Evolutionary conservation across 2,329 filamentous ascomycete species (phyloP), one percentile per base, ranked within the genome.

Genomic region (Fusarium globosum): DNA sequence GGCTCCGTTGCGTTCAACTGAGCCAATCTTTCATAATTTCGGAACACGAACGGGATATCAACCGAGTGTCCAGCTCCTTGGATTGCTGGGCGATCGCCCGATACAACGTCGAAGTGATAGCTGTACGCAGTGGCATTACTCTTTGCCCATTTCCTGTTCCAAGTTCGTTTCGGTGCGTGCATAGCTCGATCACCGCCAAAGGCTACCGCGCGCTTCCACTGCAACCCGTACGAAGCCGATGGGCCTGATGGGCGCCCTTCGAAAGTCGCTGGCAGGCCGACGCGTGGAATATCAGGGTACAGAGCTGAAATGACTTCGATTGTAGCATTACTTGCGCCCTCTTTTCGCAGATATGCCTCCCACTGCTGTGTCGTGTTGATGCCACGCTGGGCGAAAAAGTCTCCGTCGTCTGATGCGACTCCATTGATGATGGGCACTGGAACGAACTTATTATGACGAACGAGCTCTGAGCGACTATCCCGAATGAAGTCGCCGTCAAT

Each of bases 121-220:
- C 71, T 73, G 12, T 73, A 73, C 0, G 70, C 66, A 0, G 66
- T 62, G 2, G 61, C 46, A 12, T 73, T 73, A 0, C 45, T 26
- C 5, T 51, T 18, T 0, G 70, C 49, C 71, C 71, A 73, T 7
- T 35, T 68, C 8, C 56, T 71, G 0, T 63, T 69, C 71, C 70
- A 73, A 1, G 58, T 66, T 58, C 70, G 12, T 39, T 52, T 69
- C 0, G 70, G 71, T 18, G 57, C 71, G 3, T 73, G 71, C 70
- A 73, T 73, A 3, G 71, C 70, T 46, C 70, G 7, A 7, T 73
- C 71, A 0, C 71, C 70, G 0, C 70, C 71, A 7, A 73, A 73
- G 0, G 70, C 70, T 3, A 73, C 46, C 0, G 71, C 66, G 1
- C 70, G 70, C 38, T 73, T 73, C 71, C 70, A 73, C 12, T 73